A percentile compares a stretch with the other conserved stretches of the same genome.
phyloP scores from a whole-genome alignment of 345 rosid genomes.

The Salix udensis region DNA sequence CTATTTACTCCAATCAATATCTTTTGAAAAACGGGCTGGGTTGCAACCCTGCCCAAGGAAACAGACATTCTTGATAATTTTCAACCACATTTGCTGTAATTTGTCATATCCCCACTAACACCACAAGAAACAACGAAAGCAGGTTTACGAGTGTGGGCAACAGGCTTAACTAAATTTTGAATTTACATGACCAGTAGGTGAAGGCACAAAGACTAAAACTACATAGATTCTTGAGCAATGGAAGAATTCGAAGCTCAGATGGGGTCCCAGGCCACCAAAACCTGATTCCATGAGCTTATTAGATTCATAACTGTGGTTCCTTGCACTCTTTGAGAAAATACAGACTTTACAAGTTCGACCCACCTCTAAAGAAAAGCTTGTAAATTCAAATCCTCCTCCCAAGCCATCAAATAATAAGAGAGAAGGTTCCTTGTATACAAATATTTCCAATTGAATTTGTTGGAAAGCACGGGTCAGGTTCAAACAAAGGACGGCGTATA shows the following conservation, averaged over 20 bases:
- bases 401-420: neutral
- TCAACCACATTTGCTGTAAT: conserved; percentile 21
- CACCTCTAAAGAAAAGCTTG: neutral
- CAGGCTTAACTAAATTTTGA: conserved; percentile 29
- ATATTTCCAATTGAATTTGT: neutral
- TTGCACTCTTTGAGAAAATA: conserved; percentile 16
- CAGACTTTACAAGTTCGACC: neutral
- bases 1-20: conserved; percentile 15
- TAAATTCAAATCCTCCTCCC: neutral
- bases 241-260: neutral
- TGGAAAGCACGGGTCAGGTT: neutral
- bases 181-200: conserved; percentile 38
- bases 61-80: conserved; percentile 34
- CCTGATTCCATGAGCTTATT: neutral
- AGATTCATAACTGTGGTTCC: conserved; percentile 11
- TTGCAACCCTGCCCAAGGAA: conserved; percentile 15
- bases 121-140: conserved; percentile 4
- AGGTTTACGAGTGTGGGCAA: conserved; percentile 24
- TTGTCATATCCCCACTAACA: conserved; percentile 11
- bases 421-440: neutral
- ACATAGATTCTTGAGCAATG: conserved; percentile 16
- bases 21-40: conserved; percentile 8
- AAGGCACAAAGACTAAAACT: conserved; percentile 13
- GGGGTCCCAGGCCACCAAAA: neutral
- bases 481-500: conserved; percentile 35